Evolutionary conservation across 139 green algal genomes (phyloP).

Genomic region (Yamagishiella unicocca): DNA sequence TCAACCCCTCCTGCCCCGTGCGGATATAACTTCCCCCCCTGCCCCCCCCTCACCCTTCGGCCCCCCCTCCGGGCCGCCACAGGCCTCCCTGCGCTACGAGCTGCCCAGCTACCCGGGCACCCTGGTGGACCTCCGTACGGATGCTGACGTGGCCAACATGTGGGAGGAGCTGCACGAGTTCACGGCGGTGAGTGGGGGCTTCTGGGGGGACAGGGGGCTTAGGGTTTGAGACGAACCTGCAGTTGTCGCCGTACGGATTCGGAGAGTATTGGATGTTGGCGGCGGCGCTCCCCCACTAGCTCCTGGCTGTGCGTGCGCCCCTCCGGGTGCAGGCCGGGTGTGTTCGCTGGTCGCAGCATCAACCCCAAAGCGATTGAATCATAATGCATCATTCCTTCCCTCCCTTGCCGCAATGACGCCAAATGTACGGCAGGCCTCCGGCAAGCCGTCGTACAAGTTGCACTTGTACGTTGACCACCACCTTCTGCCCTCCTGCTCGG

Average conservation of each 20-base stretch:
- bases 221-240: too few relatives aligned
- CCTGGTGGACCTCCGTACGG: slow-evolving; percentile 68
- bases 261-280: too few relatives aligned
- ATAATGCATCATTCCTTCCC: not conserved
- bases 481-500: slow-evolving; percentile 20
- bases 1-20: too few relatives aligned
- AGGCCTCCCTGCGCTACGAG: slow-evolving; percentile 68
- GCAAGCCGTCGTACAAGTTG: slow-evolving; percentile 55
- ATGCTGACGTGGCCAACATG: slow-evolving; percentile 72
- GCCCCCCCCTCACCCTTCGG: not conserved
- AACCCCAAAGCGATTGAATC: too few relatives aligned
- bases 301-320: too few relatives aligned
- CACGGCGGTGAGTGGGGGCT: not conserved
- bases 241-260: too few relatives aligned
- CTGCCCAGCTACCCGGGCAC: slow-evolving; percentile 63
- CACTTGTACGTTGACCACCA: slow-evolving; percentile 56
- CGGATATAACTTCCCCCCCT: too few relatives aligned
- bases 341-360: too few relatives aligned
- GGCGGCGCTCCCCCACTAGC: too few relatives aligned
- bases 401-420: too few relatives aligned
- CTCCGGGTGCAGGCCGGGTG: too few relatives aligned
- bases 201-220: not conserved
- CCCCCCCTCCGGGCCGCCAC: not conserved
- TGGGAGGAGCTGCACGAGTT: slow-evolving; percentile 54
- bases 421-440: slow-evolving; percentile 24